Percentiles rank a stretch among this genome's conserved stretches.
Conservation (phyloP, 331 rosid species). For the Spiraea crenata region DNA sequence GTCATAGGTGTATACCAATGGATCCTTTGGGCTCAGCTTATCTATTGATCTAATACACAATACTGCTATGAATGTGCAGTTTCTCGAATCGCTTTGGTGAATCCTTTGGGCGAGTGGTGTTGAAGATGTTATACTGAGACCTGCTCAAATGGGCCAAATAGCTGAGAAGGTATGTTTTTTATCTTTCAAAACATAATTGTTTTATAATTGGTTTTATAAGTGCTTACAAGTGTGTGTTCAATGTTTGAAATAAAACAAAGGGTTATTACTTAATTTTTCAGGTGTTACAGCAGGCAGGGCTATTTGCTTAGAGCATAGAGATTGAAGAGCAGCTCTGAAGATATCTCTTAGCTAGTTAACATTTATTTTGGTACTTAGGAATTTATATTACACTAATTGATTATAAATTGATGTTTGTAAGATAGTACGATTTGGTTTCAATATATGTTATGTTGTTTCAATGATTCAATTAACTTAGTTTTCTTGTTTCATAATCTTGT, state of each 20-base stretch:
- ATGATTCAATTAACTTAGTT: too few species aligned
- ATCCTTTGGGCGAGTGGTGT: constrained; percentile 98
- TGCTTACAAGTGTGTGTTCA: not conserved
- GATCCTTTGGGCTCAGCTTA: not conserved
- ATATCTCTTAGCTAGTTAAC: too few species aligned
- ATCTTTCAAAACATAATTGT: not conserved
- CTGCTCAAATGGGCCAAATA: constrained; percentile 94
- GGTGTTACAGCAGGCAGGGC: constrained; percentile 32
- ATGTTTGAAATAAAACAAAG: not conserved
- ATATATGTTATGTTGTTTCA: too few species aligned
- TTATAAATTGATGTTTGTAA: too few species aligned
- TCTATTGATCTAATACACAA: not conserved
- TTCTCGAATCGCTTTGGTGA: constrained; percentile 97
- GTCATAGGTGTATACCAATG: not conserved
- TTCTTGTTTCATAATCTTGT: too few species aligned
- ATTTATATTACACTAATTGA: too few species aligned
- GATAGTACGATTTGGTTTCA: too few species aligned
- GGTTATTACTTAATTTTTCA: constrained; percentile 26
- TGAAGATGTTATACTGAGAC: constrained; percentile 90
- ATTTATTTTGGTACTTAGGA: too few species aligned
- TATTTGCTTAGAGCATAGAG: too few species aligned
- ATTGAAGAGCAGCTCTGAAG: too few species aligned
- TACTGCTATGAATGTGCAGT: constrained; percentile 47
- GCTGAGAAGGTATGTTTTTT: constrained; percentile 61
- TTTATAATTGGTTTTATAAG: not conserved